Evolutionary conservation across 2,329 filamentous ascomycete genomes (phyloP), one percentile per base, ranked within the genome.

Genomic region (Aspergillus candidus): DNA sequence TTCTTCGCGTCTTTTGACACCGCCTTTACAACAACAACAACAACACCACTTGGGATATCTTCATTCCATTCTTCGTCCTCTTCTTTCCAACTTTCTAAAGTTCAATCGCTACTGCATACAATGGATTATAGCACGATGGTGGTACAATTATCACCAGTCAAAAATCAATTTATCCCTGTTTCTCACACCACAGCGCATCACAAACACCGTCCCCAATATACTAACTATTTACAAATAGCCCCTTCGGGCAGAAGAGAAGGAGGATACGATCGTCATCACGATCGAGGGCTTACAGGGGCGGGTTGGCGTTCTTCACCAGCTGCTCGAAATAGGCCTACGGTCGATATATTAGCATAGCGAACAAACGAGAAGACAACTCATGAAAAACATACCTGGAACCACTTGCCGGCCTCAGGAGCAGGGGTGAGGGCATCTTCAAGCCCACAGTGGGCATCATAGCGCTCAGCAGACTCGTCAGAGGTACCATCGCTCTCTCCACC

Each of bases 361-460:
- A 15, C 1, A 6, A 2, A 7, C 3, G 50, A 3, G 65, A 47
- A 13, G 66, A 48, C 53, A 55, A 57, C 50, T 63, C 11, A 11
- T 15, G 4, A 47, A 32, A 67, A 64, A 56, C 72, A 66, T 6
- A 70, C 71, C 56, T 75, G 63, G 63, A 84, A 84, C 83, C 83
- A 88, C 7, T 72, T 68, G 27, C 84, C 83, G 8, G 84, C 83
- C 64, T 87, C 80, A 27, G 83, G 83, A 1, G 83, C 81, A 2
- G 83, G 83, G 62, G 78, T 62, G 33, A 84, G 67, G 2, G 82
- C 66, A 53, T 76, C 73, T 1, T 64, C 50, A 7, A 70, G 65
- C 22, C 79, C 78, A 49, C 79, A 82, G 63, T 76, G 68, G 39
- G 63, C 63, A 57, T 80, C 77, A 58, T 77, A 81, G 40, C 75